Conservation (phyloP, 345 rosid genomes). For the Kernera saxatilis region DNA sequence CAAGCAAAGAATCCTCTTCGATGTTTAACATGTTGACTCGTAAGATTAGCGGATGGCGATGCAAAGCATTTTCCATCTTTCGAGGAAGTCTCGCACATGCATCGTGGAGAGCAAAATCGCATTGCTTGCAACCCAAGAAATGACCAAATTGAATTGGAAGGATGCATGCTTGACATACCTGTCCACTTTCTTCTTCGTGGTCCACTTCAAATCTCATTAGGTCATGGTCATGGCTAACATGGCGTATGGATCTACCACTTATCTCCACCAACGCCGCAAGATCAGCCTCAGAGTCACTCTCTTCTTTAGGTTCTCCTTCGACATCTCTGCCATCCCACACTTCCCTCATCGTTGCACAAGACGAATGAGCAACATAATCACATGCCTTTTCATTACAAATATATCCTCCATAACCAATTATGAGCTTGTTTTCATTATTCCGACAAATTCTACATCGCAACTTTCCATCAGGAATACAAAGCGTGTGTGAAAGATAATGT, state of each 20-base stretch:
- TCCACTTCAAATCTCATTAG: too few relatives aligned
- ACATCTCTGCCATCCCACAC: constrained; percentile 13
- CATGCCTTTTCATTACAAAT: background rate
- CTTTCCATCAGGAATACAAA: background rate
- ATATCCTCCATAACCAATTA: background rate
- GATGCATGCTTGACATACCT: background rate
- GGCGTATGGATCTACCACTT: background rate
- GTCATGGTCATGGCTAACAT: constrained; percentile 2
- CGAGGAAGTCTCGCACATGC: background rate
- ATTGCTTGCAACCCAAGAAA: background rate
- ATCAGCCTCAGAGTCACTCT: background rate
- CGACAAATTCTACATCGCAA: background rate
- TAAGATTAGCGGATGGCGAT: background rate
- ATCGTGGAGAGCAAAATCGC: background rate
- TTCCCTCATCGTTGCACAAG: background rate
- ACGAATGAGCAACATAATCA: background rate
- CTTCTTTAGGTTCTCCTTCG: background rate
- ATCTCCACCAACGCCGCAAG: background rate
- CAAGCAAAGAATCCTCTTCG: background rate
- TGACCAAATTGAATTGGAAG: background rate
- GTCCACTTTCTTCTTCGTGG: too few relatives aligned
- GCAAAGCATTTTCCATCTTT: background rate
- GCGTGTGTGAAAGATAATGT: background rate
- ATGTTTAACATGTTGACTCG: background rate
- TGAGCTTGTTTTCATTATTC: too few relatives aligned